A percentile compares a stretch with the other conserved stretches of the same genome.
Conservation (phyloP, 139 green algal genomes). For the Dunaliella sp. region DNA sequence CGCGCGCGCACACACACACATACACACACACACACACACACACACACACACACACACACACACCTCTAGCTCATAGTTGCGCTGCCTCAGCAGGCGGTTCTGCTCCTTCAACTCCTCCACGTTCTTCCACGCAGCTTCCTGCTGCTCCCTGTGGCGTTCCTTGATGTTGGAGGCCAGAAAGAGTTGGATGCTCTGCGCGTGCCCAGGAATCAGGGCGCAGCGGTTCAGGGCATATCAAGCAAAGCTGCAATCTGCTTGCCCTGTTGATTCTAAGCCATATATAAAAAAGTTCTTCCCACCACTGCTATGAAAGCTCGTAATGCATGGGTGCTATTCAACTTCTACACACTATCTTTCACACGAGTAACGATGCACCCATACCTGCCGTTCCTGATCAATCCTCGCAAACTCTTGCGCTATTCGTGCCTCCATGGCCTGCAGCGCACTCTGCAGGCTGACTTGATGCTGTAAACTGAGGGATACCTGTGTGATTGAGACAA, state of each 20-base stretch:
- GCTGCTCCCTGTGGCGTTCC: not conserved
- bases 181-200: not conserved
- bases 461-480: not conserved
- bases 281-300: no score
- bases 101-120: conserved; percentile 28
- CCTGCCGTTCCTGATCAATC: not conserved
- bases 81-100: conserved; percentile 23
- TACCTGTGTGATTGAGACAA: not conserved
- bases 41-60: not conserved
- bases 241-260: no score
- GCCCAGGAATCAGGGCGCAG: no score
- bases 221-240: no score
- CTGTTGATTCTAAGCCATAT: no score
- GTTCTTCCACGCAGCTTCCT: conserved; percentile 20
- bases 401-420: not conserved
- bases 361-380: not conserved
- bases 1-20: not conserved
- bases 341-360: no score
- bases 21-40: not conserved
- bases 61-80: conserved; percentile 20
- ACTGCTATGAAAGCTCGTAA: no score
- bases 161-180: not conserved
- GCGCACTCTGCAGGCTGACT: not conserved
- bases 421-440: not conserved
- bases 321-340: no score